These are phyloP conservation scores for Lyophyllum semitale DNA, from an alignment of 768 basidiomycete genomes.

Conservation along the genomic window DNA sequence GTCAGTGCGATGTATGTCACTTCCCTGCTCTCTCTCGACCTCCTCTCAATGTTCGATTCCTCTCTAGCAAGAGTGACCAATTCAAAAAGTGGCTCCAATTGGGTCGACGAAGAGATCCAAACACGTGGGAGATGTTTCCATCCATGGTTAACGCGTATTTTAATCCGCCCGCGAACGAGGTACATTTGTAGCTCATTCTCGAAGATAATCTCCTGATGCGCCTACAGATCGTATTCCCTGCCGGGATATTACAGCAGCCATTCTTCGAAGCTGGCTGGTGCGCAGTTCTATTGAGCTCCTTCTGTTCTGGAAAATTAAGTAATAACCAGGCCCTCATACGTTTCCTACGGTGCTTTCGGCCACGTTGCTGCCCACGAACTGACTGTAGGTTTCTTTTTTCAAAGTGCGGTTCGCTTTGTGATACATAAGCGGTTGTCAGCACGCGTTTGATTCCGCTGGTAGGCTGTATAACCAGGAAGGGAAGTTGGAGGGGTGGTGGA, in stretches of 20 bases:
- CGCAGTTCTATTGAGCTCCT: constrained; percentile 12
- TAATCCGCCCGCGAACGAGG: constrained; percentile 86
- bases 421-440: constrained; percentile 40
- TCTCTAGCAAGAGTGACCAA: constrained; percentile 53
- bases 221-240: constrained; percentile 87
- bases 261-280: constrained; percentile 86
- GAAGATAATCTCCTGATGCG: background rate
- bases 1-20: constrained; percentile 54
- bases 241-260: constrained; percentile 90
- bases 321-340: constrained; percentile 73
- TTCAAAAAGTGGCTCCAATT: constrained; percentile 76
- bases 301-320: constrained; percentile 4
- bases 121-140: constrained; percentile 88
- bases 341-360: constrained; percentile 92
- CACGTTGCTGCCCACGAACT: constrained; percentile 92
- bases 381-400: constrained; percentile 50
- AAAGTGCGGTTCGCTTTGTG: background rate
- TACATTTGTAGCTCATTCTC: constrained; percentile 25
- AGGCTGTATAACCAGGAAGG: constrained; percentile 90
- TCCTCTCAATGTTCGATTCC: background rate
- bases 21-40: background rate
- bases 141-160: constrained; percentile 89
- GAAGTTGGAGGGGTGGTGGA: constrained; percentile 91
- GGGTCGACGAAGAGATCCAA: constrained; percentile 64
- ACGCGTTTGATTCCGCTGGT: constrained; percentile 90